These are phyloP conservation scores for Alternaria angustiovoidea DNA, from an alignment of 2,329 filamentous ascomycete genomes.

Conservation along the genomic window DNA sequence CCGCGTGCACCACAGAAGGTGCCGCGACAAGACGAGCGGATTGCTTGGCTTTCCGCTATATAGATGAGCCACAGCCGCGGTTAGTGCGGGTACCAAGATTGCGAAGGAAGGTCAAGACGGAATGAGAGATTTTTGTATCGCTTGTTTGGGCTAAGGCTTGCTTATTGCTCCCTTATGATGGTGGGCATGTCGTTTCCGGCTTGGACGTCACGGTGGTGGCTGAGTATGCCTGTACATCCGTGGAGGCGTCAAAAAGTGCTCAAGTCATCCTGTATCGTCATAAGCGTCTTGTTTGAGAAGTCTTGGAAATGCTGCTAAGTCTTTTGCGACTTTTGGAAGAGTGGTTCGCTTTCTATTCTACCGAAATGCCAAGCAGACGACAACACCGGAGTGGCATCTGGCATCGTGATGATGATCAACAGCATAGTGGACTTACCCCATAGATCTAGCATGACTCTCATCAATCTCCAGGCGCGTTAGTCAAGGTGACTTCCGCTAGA, in stretches of 20 bases:
- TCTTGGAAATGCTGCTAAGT: neutral
- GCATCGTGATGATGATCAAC: neutral
- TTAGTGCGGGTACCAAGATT: slow-evolving; percentile 16
- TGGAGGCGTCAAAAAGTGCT: neutral
- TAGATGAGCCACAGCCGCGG: slow-evolving; percentile 13
- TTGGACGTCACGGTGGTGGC: neutral
- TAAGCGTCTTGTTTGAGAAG: neutral
- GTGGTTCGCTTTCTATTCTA: slow-evolving; percentile 1
- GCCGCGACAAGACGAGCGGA: slow-evolving; percentile 17
- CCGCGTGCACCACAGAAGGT: slow-evolving; percentile 9
- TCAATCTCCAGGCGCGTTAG: neutral
- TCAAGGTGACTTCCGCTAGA: neutral
- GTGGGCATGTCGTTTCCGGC: neutral
- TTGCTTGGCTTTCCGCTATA: slow-evolving; percentile 26
- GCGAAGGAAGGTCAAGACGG: slow-evolving; percentile 18
- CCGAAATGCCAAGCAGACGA: neutral
- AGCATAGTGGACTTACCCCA: neutral
- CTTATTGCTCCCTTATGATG: slow-evolving; percentile 5
- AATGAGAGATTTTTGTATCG: slow-evolving; percentile 9
- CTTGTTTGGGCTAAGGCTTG: slow-evolving; percentile 24
- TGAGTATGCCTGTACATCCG: neutral
- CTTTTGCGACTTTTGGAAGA: neutral
- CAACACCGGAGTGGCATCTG: neutral
- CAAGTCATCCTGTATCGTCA: neutral
- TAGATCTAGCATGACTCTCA: neutral